Conservation (phyloP, 106 monocot genomes). For the Posidonia australis region DNA sequence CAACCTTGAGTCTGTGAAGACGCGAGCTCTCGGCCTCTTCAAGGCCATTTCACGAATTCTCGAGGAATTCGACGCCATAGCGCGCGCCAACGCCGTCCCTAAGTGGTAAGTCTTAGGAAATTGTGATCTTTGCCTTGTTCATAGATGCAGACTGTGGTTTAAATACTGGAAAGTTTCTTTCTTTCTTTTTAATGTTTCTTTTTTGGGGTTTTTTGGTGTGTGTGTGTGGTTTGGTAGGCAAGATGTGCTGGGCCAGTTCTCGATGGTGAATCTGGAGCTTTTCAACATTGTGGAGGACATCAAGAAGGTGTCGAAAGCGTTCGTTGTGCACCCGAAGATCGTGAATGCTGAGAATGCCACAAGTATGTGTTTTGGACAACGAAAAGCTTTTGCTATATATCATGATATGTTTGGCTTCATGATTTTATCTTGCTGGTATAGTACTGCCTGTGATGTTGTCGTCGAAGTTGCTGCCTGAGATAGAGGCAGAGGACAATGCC, state of each 20-base stretch:
- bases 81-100: slow-evolving; percentile 56
- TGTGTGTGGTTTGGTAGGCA: slow-evolving; percentile 38
- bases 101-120: slow-evolving; percentile 42
- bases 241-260: slow-evolving; percentile 80
- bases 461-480: slow-evolving; percentile 93
- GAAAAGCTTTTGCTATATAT: neutral
- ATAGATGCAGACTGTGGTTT: neutral
- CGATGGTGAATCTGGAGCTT: slow-evolving; percentile 98
- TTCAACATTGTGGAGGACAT: slow-evolving; percentile 95
- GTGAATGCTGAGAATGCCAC: slow-evolving; percentile 77
- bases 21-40: slow-evolving; percentile 71
- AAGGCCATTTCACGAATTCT: slow-evolving; percentile 92
- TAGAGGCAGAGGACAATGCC: slow-evolving; percentile 77
- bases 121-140: neutral
- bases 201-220: neutral
- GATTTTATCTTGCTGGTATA: slow-evolving; percentile 17
- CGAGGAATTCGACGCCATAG: slow-evolving; percentile 66
- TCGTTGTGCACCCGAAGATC: slow-evolving; percentile 80
- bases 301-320: slow-evolving; percentile 93
- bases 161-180: neutral
- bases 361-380: slow-evolving; percentile 33
- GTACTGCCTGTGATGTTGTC: slow-evolving; percentile 98
- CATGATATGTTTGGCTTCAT: neutral
- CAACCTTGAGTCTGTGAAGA: slow-evolving; percentile 80
- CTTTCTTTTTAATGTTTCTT: neutral